Conservation (phyloP, 2,329 filamentous ascomycete genomes). For the Paraconiothyrium sp. region DNA sequence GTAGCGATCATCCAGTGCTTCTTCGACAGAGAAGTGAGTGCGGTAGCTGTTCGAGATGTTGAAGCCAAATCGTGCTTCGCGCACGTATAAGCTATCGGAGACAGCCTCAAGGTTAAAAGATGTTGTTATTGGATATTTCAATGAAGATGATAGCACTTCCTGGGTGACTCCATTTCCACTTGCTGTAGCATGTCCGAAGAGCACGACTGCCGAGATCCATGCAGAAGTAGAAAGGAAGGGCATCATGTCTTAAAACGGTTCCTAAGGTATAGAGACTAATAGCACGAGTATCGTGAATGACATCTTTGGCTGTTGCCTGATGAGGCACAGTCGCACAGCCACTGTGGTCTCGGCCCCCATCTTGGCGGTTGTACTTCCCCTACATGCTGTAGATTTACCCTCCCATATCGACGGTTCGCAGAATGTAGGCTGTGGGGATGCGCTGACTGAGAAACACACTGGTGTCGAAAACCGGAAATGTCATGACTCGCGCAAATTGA, state of each 20-base stretch:
- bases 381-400: neutral
- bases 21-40: too few relatives aligned
- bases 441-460: too few relatives aligned
- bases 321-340: neutral
- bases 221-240: neutral
- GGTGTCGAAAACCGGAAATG: too few relatives aligned
- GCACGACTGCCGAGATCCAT: neutral
- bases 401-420: too few relatives aligned
- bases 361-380: neutral
- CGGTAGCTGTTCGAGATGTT: neutral
- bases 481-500: too few relatives aligned
- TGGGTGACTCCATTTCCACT: neutral
- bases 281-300: too few relatives aligned
- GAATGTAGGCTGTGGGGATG: too few relatives aligned
- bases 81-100: neutral
- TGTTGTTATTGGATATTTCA: neutral
- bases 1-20: too few relatives aligned
- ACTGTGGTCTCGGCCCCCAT: neutral
- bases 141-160: neutral
- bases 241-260: neutral
- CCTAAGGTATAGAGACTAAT: too few relatives aligned
- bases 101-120: neutral
- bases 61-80: neutral
- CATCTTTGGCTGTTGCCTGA: neutral
- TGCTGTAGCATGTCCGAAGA: neutral